Base-by-base conservation (phyloP, 1,139 yeast species). In the Blastobotrys buckinghamii region DNA sequence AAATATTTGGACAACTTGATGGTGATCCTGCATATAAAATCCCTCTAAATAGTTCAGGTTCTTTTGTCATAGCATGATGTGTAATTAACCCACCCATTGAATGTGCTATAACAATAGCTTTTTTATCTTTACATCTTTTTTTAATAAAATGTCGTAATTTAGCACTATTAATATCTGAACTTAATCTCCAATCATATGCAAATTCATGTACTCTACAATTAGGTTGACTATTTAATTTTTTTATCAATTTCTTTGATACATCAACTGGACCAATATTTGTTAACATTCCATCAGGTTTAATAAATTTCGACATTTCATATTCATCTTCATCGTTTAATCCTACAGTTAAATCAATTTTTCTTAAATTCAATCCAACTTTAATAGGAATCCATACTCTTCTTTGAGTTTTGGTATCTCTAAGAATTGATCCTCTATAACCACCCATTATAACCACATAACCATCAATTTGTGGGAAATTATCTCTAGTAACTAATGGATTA, bases 61-160 rank as follows among this genome's bases (percentile, higher is more conserved):
- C 76, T 42, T 70, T 69, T 50, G 83, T 85, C 73, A 89, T 70
- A 0, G 86, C 85, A 49, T 84, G 84, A 59, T 87, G 96, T 0
- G 95, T 81, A 19, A 89, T 75, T 20, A 89, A 62, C 0, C 97
- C 97, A 45, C 97, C 97, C 96, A 89, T 88, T 0, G 96, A 87
- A 65, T 89, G 97, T 0, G 94, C 94, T 49, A 89, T 79, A 17
- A 61, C 55, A 26, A 82, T 68, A 0, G 82, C 74, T 3, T 85
- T 86, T 54, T 77, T 76, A 30, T 58, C 54, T 8, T 53, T 59
- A 4, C 43, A 44, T 20, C 80, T 66, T 6, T 69, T 57, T 41
- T 67, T 62, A 24, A 89, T 65, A 52, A 74, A 76, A 24, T 73
- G 64, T 42, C 67, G 68, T 12, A 88, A 67, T 55, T 80, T 75